Evolutionary conservation across 1,139 yeast species (phyloP).

Genomic region (Candida sanyaensis): DNA sequence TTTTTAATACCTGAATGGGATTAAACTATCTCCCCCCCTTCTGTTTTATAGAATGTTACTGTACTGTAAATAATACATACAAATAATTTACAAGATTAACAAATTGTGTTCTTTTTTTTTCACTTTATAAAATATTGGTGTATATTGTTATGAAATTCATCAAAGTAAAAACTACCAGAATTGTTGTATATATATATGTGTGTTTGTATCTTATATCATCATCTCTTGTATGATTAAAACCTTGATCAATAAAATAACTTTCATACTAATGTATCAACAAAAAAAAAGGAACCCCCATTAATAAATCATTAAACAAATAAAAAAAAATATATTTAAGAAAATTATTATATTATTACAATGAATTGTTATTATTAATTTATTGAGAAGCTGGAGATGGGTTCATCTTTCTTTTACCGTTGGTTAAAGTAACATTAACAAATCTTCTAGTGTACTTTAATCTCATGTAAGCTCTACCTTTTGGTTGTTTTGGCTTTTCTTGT

Average conservation of each 20-base stretch:
- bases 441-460: conserved; percentile 99
- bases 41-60: background rate
- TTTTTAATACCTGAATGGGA: conserved; percentile 41
- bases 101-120: too few species aligned
- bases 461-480: conserved; percentile 96
- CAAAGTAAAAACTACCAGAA: too few species aligned
- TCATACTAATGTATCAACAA: background rate
- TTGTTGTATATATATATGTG: too few species aligned
- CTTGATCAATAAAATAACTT: too few species aligned
- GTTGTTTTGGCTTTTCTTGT: conserved; percentile 86
- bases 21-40: background rate
- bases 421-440: conserved; percentile 96
- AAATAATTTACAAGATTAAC: too few species aligned
- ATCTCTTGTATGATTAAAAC: too few species aligned
- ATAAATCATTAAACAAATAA: background rate
- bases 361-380: conserved; percentile 15
- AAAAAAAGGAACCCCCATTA: conserved; percentile 1
- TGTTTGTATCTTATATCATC: too few species aligned
- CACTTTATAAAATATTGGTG: too few species aligned
- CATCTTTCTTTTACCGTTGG: conserved; percentile 99
- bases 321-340: background rate
- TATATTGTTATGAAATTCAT: too few species aligned
- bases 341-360: background rate
- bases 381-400: conserved; percentile 77
- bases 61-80: too few species aligned